phyloP scores from a whole-genome alignment of 768 basidiomycete species.

The Pilatotrama ljubarskyi region DNA sequence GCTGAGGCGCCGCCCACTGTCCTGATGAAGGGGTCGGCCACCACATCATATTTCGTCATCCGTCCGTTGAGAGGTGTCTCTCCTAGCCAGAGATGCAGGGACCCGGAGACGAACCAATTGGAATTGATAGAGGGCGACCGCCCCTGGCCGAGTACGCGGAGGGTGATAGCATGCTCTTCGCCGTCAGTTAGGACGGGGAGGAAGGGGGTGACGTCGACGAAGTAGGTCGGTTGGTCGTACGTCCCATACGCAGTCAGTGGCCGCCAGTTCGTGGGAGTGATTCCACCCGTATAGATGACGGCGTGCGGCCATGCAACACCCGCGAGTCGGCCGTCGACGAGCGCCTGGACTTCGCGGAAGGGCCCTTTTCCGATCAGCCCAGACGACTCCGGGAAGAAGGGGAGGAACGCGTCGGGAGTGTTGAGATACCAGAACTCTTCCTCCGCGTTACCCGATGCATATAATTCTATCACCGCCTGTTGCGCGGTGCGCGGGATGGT shows the following conservation, averaged over 20 bases:
- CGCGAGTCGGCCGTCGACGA: constrained; percentile 53
- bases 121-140: constrained; percentile 55
- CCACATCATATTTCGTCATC: constrained; percentile 55
- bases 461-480: constrained; percentile 61
- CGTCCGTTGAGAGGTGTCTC: constrained; percentile 61
- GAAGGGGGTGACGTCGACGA: constrained; percentile 74
- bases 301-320: constrained; percentile 57
- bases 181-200: constrained; percentile 65
- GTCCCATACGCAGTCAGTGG: constrained; percentile 39
- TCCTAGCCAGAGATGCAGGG: constrained; percentile 64
- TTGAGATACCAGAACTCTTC: constrained; percentile 82
- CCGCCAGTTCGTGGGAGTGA: constrained; percentile 70
- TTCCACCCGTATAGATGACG: constrained; percentile 68
- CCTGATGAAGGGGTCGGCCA: constrained; percentile 51
- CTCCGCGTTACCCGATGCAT: constrained; percentile 56
- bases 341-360: constrained; percentile 57
- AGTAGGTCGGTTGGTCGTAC: constrained; percentile 72
- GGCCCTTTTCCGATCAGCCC: constrained; percentile 50
- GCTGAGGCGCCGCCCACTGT: constrained; percentile 40
- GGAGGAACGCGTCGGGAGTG: constrained; percentile 54
- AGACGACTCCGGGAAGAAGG: constrained; percentile 50
- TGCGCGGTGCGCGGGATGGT: constrained; percentile 66
- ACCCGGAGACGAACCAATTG: constrained; percentile 75
- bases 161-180: constrained; percentile 59
- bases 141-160: constrained; percentile 72